phyloP scores from a whole-genome alignment of 1,139 yeast genomes.

The Suhomyces maxii region DNA sequence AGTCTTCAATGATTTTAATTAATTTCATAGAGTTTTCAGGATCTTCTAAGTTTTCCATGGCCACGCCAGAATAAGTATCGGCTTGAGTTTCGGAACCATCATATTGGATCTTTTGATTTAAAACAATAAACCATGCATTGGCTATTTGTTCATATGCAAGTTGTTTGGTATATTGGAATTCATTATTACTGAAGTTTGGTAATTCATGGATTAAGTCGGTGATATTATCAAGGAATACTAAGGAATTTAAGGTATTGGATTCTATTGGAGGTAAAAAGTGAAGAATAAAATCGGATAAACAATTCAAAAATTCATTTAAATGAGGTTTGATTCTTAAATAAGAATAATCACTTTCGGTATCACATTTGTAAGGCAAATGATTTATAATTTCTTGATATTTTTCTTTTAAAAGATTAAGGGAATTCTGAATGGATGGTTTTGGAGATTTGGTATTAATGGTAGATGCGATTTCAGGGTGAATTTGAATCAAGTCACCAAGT shows the following conservation, averaged over 20 bases:
- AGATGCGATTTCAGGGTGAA: slow-evolving; percentile 61
- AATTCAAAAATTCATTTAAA: slow-evolving; percentile 72
- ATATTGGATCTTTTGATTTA: slow-evolving; percentile 37
- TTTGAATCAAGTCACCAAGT: slow-evolving; percentile 50
- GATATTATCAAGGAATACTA: slow-evolving; percentile 67
- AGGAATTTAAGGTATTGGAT: slow-evolving; percentile 52
- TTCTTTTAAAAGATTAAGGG: slow-evolving; percentile 49
- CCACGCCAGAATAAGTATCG: slow-evolving; percentile 16
- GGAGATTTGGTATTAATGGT: slow-evolving; percentile 60
- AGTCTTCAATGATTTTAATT: slow-evolving; percentile 34
- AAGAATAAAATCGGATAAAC: slow-evolving; percentile 77
- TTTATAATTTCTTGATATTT: slow-evolving; percentile 49
- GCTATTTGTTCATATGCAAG: slow-evolving; percentile 81
- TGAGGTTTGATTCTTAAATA: slow-evolving; percentile 76
- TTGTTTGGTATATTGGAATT: slow-evolving; percentile 70
- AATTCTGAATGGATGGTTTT: slow-evolving; percentile 52
- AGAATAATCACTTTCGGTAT: slow-evolving; percentile 77
- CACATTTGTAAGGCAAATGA: slow-evolving; percentile 75
- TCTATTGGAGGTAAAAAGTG: slow-evolving; percentile 81
- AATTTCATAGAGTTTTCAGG: slow-evolving; percentile 28
- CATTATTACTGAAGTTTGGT: slow-evolving; percentile 71
- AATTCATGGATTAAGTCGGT: slow-evolving; percentile 63
- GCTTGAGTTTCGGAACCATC: slow-evolving; percentile 18
- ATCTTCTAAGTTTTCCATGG: slow-evolving; percentile 12
- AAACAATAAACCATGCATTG: slow-evolving; percentile 69